Evolutionary conservation across 257 asterid genomes (phyloP), one percentile per base, ranked within the genome.

Genomic region (Rauvolfia tetraphylla): DNA sequence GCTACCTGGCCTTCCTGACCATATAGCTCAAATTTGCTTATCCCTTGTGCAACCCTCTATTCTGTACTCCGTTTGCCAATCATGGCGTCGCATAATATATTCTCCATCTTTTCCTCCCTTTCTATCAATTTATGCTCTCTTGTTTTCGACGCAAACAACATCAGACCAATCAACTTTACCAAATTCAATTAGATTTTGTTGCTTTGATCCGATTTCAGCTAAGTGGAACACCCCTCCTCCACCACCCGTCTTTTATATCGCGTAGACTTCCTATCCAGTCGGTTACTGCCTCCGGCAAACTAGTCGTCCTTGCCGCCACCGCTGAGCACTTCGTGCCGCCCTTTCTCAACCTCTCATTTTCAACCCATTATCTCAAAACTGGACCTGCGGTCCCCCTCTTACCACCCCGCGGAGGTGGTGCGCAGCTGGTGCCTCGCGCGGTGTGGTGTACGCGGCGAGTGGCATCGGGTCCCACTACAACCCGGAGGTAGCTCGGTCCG

Each of bases 321-420:
- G 81, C 83, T 48, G 90, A 87, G 49, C 81, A 76, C 4, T 84
- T 93, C 76, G 84, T 74, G 1, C 98, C 98, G 97, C 96, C 36
- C 70, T 93, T 6, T 49, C 93, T n/a, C 77, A 76, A 13, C 97
- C 97, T 2, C 68, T 93, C 14, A 46, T 92, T 34, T 92, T 89
- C 82, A 79, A 86, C 57, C 90, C 98, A 3, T 0, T 46, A 14
- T 68, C 78, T 0, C 13, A 49, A 3, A 68, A 71, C 0, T 93
- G 98, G 98, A 27, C 46, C 22, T 78, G 58, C 33, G 97, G 97
- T 0, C 98, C 96, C 0, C 84, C 78, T 1, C 78, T 93, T 12
- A 25, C 79, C 22, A 22, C 83, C 8, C 97, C 98, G 0, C 90
- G 97, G 4, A 86, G 98, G 5, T 93, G 97, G 97, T 93, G 98